These are phyloP conservation scores for Fusarium siculi DNA, from an alignment of 2,329 filamentous ascomycete species.

Conservation along the genomic window DNA sequence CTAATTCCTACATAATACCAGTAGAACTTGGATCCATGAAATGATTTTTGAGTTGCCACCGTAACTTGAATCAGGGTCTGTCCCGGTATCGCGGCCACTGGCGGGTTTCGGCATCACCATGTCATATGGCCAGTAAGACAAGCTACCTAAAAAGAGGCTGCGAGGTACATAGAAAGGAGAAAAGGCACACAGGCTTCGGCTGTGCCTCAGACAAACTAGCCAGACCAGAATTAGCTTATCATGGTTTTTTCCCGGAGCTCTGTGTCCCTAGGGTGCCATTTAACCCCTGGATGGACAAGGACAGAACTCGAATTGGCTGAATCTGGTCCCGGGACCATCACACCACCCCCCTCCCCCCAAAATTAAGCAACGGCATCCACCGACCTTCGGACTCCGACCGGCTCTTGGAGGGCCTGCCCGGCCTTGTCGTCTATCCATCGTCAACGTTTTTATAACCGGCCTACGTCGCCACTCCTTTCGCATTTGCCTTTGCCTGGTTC, in stretches of 20 bases:
- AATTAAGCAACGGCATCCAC: slow-evolving; percentile 32
- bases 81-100: slow-evolving; percentile 17
- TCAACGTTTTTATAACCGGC: slow-evolving; percentile 44
- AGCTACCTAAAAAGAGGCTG: neutral
- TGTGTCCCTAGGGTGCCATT: neutral
- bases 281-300: slow-evolving; percentile 34
- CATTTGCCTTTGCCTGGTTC: slow-evolving; percentile 1
- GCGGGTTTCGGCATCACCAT: slow-evolving; percentile 38
- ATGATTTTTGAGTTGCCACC: slow-evolving; percentile 18
- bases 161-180: slow-evolving; percentile 14
- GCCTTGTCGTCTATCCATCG: slow-evolving; percentile 30
- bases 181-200: slow-evolving; percentile 17
- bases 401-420: slow-evolving; percentile 26
- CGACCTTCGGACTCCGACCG: slow-evolving; percentile 45
- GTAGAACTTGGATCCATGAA: slow-evolving; percentile 2
- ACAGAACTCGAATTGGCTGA: slow-evolving; percentile 43
- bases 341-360: slow-evolving; percentile 33
- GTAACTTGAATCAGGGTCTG: slow-evolving; percentile 35
- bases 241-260: slow-evolving; percentile 22
- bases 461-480: slow-evolving; percentile 36
- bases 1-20: slow-evolving; percentile 2
- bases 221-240: slow-evolving; percentile 34
- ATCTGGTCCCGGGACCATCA: slow-evolving; percentile 43
- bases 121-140: slow-evolving; percentile 39
- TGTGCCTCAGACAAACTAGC: slow-evolving; percentile 39